Percentiles rank a stretch among this genome's conserved stretches.
Conservation (phyloP, 1,284 basidiomycete genomes). For the Moesziomyces globuligerus region DNA sequence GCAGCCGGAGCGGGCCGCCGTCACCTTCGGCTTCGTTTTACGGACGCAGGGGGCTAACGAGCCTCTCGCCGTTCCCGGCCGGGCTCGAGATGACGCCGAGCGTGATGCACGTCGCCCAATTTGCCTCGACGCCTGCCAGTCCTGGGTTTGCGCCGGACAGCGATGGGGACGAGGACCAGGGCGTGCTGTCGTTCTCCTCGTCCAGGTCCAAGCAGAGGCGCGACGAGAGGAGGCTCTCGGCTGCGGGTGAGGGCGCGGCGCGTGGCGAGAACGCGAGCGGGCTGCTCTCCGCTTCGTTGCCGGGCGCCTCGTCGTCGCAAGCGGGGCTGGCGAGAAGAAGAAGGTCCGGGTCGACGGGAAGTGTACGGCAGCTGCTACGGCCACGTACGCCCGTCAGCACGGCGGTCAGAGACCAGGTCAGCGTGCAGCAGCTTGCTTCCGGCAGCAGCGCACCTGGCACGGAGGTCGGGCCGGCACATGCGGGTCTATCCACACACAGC, state of each 20-base stretch:
- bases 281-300: slow-evolving; percentile 4
- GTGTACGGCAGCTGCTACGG: slow-evolving; percentile 27
- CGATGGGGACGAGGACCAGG: slow-evolving; percentile 36
- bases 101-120: slow-evolving; percentile 16
- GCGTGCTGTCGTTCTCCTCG: slow-evolving; percentile 32
- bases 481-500: too few species aligned
- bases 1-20: slow-evolving; percentile 43
- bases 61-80: slow-evolving; percentile 35
- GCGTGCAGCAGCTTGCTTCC: background rate
- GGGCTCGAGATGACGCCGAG: slow-evolving; percentile 44
- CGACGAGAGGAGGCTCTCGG: slow-evolving; percentile 23
- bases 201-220: slow-evolving; percentile 32
- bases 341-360: slow-evolving; percentile 28
- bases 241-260: slow-evolving; percentile 4
- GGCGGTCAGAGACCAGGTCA: background rate
- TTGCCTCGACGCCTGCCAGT: slow-evolving; percentile 28
- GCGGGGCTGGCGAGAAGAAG: slow-evolving; percentile 14
- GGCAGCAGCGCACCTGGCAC: background rate
- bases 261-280: slow-evolving; percentile 1
- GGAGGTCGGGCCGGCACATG: background rate
- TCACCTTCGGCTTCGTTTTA: slow-evolving; percentile 48
- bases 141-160: slow-evolving; percentile 40
- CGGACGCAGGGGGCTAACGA: slow-evolving; percentile 37
- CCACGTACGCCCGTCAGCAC: slow-evolving; percentile 26
- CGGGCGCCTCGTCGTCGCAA: slow-evolving; percentile 19